Base-by-base conservation (phyloP, 805 yeast genomes). In the Candida gorgasii region DNA sequence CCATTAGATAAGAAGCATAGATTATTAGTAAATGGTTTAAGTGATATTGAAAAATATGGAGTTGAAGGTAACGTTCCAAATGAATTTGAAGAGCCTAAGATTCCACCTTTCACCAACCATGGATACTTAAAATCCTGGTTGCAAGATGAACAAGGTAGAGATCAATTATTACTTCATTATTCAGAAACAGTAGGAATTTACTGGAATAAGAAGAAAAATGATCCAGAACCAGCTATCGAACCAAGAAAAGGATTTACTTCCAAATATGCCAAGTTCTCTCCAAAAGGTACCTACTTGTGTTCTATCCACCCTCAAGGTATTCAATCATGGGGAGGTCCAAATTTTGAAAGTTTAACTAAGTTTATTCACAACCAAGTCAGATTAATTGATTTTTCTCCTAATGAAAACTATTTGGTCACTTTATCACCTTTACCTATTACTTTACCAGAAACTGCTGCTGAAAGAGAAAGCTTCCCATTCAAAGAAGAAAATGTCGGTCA, bases 281-380 rank as follows among this genome's bases (percentile, higher is more conserved):
- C 97, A 59, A 82, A 82, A 67, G 99, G 99, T 65, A 82, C 92
- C 9, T 90, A 81, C 59, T 67, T 92, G 50, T 80, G 87, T 54
- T 84, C 97, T 1, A 76, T 89, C 55, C 97, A 92, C 67, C 89
- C 89, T 39, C 95, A 88, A 67, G 98, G 98, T 75, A 82, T 89
- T 44, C 95, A 89, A 63, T 79, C 92, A 19, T 93, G 97, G 95
- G 99, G 98, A 61, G 97, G 98, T 48, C 78, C 79, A 42, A 73
- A 78, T 36, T 89, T 89, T 60, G 80, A 76, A 49, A 77, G 86
- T 55, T 72, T 89, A 54, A 80, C 76, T 55, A 83, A 89, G 66
- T 89, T 86, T 60, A 76, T 82, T 47, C 99, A 93, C 62, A 90
- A 88, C 45, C 88, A 88, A 58, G 97, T 89, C 36, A 79, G 93